phyloP scores from a whole-genome alignment of 306 rosid genomes.

The Luffa acutangula region DNA sequence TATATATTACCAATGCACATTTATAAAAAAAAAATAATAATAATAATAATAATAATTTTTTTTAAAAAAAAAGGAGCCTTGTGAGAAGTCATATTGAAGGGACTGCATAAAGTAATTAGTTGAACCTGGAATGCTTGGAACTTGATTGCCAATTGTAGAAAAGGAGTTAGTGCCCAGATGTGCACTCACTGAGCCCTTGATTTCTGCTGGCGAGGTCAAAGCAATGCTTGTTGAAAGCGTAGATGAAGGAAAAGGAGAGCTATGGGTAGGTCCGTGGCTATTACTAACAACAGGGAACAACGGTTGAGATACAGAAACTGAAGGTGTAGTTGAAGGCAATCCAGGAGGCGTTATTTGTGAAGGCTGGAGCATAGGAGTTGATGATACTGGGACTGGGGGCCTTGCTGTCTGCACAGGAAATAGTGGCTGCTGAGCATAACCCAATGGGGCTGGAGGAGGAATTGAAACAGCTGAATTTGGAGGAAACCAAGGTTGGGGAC shows the following conservation, averaged over 20 bases:
- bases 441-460: constrained; percentile 61
- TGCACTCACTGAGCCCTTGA: constrained; percentile 40
- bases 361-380: constrained; percentile 41
- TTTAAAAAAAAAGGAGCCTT: too few relatives aligned
- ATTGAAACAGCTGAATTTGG: constrained; percentile 61
- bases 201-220: constrained; percentile 27
- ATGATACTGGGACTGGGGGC: constrained; percentile 52
- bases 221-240: constrained; percentile 44
- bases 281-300: constrained; percentile 86
- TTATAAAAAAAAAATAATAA: not conserved
- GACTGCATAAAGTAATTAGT: not conserved
- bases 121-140: constrained; percentile 45
- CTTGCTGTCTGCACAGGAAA: constrained; percentile 89
- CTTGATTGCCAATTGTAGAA: constrained; percentile 30
- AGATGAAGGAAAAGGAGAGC: constrained; percentile 51
- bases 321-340: constrained; percentile 48
- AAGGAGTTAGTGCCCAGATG: constrained; percentile 37
- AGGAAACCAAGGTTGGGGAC: constrained; percentile 82
- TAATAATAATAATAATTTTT: too few relatives aligned
- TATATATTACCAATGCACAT: not conserved
- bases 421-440: constrained; percentile 73
- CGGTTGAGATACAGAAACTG: constrained; percentile 83
- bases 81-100: not conserved
- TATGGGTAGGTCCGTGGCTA: constrained; percentile 45
- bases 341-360: constrained; percentile 75